These are phyloP conservation scores for Tolypocladium sp. DNA, from an alignment of 2,329 filamentous ascomycete genomes.

Conservation along the genomic window DNA sequence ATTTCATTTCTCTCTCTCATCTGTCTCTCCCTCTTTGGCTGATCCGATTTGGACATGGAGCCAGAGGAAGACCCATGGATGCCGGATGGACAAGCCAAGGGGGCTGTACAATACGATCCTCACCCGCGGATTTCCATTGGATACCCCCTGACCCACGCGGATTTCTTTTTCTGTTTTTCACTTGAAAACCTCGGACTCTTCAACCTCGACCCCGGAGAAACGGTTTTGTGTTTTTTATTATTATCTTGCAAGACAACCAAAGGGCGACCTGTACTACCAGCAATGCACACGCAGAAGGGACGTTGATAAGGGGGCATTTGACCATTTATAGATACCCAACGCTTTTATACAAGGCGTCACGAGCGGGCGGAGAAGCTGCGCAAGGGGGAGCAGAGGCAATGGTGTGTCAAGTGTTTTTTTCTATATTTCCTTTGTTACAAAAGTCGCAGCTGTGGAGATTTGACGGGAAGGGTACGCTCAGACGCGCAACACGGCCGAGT, in stretches of 20 bases:
- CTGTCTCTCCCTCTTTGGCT: constrained; percentile 3
- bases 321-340: constrained; percentile 27
- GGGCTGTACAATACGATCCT: constrained; percentile 5
- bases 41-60: not conserved
- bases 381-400: constrained; percentile 2
- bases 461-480: not conserved
- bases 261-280: constrained; percentile 11
- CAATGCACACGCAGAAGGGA: constrained; percentile 5
- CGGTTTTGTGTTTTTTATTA: constrained; percentile 2
- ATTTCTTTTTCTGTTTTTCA: not conserved
- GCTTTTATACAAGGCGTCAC: constrained; percentile 7
- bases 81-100: constrained; percentile 5
- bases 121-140: constrained; percentile 5
- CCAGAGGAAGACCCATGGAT: not conserved
- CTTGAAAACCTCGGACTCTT: not conserved
- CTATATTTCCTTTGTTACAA: constrained; percentile 1
- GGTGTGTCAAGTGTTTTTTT: constrained; percentile 1
- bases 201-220: constrained; percentile 1
- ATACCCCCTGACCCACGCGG: constrained; percentile 2
- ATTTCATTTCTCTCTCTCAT: constrained; percentile 8
- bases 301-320: constrained; percentile 6
- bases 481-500: not conserved
- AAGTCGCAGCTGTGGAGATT: not conserved
- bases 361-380: constrained; percentile 4
- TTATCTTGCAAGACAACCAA: constrained; percentile 6